Evolutionary conservation across 1,284 basidiomycete species (phyloP).

Genomic region (Ustilago tritici): DNA sequence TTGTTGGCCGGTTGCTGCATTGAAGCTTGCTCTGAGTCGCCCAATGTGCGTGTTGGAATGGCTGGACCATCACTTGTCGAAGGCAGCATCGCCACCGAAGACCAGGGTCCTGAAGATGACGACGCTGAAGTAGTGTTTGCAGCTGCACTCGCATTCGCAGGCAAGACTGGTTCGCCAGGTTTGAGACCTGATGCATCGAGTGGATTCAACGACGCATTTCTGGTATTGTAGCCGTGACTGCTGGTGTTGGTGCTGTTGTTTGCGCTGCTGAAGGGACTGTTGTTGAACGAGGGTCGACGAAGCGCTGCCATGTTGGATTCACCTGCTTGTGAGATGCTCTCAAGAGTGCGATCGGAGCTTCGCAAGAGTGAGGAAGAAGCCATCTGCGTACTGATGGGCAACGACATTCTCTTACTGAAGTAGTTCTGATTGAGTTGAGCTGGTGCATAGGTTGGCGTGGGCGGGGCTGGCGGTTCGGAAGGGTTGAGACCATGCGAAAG

Average conservation of each 20-base stretch:
- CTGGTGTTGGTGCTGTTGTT: slow-evolving; percentile 3
- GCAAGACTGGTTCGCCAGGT: slow-evolving; percentile 40
- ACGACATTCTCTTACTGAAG: slow-evolving; percentile 58
- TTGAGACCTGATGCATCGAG: slow-evolving; percentile 7
- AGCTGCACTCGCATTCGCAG: slow-evolving; percentile 15
- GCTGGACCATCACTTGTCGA: slow-evolving; percentile 21
- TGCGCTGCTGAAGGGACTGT: slow-evolving; percentile 34
- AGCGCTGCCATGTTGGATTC: slow-evolving; percentile 30
- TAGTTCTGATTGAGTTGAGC: slow-evolving; percentile 48
- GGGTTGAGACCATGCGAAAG: slow-evolving; percentile 62
- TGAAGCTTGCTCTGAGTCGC: slow-evolving; percentile 2
- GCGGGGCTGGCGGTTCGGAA: slow-evolving; percentile 54
- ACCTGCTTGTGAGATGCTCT: slow-evolving; percentile 38
- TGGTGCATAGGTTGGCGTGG: slow-evolving; percentile 53
- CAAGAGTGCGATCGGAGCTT: slow-evolving; percentile 33
- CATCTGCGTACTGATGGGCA: slow-evolving; percentile 57
- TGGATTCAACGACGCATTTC: slow-evolving; percentile 27
- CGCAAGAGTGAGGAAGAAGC: slow-evolving; percentile 38
- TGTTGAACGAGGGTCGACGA: slow-evolving; percentile 41
- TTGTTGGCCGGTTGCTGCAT: slow-evolving; percentile 6
- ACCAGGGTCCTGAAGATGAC: slow-evolving; percentile 14
- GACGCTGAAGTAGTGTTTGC: slow-evolving; percentile 9
- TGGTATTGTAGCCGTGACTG: too few species aligned
- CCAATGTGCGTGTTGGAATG: slow-evolving; percentile 7
- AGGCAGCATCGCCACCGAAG: slow-evolving; percentile 18